Conservation (phyloP, 768 basidiomycete genomes). For the Cubamyces sp. region DNA sequence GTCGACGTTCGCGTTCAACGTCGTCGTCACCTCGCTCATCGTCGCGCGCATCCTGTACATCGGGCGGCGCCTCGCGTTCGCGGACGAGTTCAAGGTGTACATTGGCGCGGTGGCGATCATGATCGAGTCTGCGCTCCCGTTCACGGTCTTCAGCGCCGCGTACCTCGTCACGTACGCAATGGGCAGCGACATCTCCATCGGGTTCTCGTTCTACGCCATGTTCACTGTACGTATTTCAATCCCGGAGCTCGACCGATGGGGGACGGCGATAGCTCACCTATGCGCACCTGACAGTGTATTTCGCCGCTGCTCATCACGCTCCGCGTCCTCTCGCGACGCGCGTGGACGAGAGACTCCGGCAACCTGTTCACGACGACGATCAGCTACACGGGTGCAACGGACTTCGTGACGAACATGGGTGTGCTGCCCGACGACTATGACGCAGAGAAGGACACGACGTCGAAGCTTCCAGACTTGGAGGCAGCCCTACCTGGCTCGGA, state of each 20-base stretch:
- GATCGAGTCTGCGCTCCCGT: constrained; percentile 45
- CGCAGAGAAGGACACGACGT: background rate
- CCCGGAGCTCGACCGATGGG: background rate
- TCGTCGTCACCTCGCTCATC: constrained; percentile 41
- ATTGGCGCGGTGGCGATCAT: constrained; percentile 39
- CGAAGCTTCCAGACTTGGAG: background rate
- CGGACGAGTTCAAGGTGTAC: constrained; percentile 35
- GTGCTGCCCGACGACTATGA: background rate
- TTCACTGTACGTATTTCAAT: constrained; percentile 36
- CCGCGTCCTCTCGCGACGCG: constrained; percentile 38
- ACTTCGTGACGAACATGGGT: constrained; percentile 1
- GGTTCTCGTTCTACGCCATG: constrained; percentile 44
- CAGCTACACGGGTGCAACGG: constrained; percentile 12
- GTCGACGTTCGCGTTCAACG: constrained; percentile 43
- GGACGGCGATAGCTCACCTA: background rate
- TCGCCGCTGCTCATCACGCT: constrained; percentile 40
- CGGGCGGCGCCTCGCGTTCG: constrained; percentile 33
- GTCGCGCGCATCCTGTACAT: constrained; percentile 39
- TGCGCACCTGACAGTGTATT: constrained; percentile 34
- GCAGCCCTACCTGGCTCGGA: background rate
- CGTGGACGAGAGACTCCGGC: constrained; percentile 37
- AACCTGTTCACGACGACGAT: constrained; percentile 23
- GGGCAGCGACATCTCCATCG: constrained; percentile 36
- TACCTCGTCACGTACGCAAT: constrained; percentile 41
- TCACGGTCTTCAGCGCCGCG: constrained; percentile 41